Evolutionary conservation across 2,329 filamentous ascomycete genomes (phyloP).

Genomic region (Colletotrichum nymphaeae): DNA sequence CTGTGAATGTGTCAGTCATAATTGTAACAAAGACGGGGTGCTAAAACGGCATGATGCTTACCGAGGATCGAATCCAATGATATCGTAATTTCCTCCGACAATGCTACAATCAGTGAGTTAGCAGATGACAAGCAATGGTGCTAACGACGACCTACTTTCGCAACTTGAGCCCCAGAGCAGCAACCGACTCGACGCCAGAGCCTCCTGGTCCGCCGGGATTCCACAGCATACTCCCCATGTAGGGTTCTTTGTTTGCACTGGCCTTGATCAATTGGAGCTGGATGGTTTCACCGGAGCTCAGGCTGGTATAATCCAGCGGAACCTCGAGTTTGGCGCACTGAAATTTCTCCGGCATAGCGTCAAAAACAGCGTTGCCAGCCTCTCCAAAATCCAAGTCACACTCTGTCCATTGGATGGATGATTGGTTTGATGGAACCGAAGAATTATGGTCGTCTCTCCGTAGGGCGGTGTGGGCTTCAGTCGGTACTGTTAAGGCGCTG

Average conservation of each 20-base stretch:
- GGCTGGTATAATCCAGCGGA: not conserved
- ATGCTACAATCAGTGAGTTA: not conserved
- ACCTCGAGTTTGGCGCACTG: not conserved
- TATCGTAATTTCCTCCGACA: not conserved
- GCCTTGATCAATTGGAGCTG: not conserved
- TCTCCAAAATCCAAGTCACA: not conserved
- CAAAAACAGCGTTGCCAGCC: not conserved
- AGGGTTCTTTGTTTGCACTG: not conserved
- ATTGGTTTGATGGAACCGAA: not conserved
- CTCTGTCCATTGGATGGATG: not conserved
- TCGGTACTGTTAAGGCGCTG: not conserved
- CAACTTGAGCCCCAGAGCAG: not conserved
- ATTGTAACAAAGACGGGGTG: fast-evolving
- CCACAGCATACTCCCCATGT: not conserved
- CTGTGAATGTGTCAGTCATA: not conserved
- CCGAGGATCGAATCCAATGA: not conserved
- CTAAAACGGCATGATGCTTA: not conserved
- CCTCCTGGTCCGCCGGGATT: not conserved
- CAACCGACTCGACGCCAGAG: not conserved
- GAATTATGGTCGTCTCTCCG: not conserved
- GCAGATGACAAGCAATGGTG: not conserved
- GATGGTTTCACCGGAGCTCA: not conserved
- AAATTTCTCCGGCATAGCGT: not conserved
- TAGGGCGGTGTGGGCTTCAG: not conserved
- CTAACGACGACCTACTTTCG: not conserved